These are phyloP conservation scores for Pachysolen tannophilus DNA, from an alignment of 805 yeast species.

Conservation along the genomic window DNA sequence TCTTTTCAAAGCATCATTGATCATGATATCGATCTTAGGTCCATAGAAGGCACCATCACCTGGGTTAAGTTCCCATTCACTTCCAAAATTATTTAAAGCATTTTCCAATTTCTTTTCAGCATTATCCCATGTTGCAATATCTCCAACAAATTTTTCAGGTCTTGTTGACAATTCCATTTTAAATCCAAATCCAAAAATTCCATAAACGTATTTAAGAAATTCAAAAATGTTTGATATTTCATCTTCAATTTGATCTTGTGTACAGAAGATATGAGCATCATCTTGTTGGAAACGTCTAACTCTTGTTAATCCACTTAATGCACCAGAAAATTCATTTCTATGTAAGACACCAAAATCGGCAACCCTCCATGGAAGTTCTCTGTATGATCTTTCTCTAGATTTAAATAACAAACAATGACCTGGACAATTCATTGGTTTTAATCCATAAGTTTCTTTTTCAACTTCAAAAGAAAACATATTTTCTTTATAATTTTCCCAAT, in stretches of 20 bases:
- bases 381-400: conserved; percentile 68
- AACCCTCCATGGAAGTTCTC: conserved; percentile 78
- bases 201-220: conserved; percentile 78
- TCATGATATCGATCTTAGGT: conserved; percentile 94
- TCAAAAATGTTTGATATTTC: conserved; percentile 71
- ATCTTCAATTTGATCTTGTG: conserved; percentile 58
- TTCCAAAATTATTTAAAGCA: conserved; percentile 81
- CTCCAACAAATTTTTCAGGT: conserved; percentile 96
- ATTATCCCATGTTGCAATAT: conserved; percentile 83
- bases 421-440: conserved; percentile 95
- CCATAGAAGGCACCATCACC: conserved; percentile 98
- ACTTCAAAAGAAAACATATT: conserved; percentile 96
- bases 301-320: conserved; percentile 84
- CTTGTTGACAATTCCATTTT: conserved; percentile 96
- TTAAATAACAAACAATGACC: conserved; percentile 86
- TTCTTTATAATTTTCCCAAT: conserved; percentile 96
- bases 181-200: conserved; percentile 89
- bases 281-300: conserved; percentile 96
- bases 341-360: conserved; percentile 91
- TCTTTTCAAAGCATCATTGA: conserved; percentile 89
- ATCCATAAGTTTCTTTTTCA: conserved; percentile 87
- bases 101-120: conserved; percentile 83
- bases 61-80: conserved; percentile 88
- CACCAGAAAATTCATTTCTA: conserved; percentile 92
- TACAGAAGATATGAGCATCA: conserved; percentile 95